These are phyloP conservation scores for Rostrohypoxylon terebratum DNA, from an alignment of 495 filamentous ascomycete genomes.

Conservation along the genomic window DNA sequence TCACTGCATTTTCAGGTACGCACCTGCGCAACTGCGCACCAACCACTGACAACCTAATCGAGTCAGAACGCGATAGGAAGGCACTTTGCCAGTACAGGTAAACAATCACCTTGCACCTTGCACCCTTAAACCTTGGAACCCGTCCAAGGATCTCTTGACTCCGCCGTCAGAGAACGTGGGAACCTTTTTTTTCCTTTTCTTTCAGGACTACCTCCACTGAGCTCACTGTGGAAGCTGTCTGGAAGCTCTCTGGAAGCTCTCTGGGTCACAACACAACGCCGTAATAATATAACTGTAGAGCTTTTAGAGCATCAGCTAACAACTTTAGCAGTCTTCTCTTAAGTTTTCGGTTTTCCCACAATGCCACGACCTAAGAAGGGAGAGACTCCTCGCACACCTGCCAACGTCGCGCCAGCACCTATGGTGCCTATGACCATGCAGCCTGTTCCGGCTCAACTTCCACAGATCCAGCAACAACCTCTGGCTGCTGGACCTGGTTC, in stretches of 20 bases:
- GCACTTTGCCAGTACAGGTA: neutral
- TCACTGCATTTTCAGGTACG: neutral
- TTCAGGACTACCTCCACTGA: neutral
- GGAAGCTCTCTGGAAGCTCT: too few species aligned
- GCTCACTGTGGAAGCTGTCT: too few species aligned
- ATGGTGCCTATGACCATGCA: constrained; percentile 50
- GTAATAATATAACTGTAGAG: neutral
- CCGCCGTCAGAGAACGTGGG: neutral
- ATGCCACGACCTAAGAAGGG: constrained; percentile 64
- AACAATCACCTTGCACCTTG: neutral
- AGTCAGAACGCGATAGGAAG: too few species aligned
- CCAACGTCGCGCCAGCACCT: constrained; percentile 48
- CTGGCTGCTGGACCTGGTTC: constrained; percentile 41
- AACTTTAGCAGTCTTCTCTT: neutral
- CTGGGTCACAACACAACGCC: neutral
- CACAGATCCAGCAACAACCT: constrained; percentile 48
- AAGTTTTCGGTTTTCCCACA: too few species aligned
- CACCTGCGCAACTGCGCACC: neutral
- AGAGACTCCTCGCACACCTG: constrained; percentile 58
- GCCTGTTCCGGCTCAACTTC: constrained; percentile 35
- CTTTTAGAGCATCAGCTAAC: neutral
- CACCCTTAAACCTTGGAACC: too few species aligned
- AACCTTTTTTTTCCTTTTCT: neutral
- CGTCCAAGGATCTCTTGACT: too few species aligned
- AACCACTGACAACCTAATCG: neutral